phyloP scores from a whole-genome alignment of 768 basidiomycete species.

The Auriscalpium vulgare region DNA sequence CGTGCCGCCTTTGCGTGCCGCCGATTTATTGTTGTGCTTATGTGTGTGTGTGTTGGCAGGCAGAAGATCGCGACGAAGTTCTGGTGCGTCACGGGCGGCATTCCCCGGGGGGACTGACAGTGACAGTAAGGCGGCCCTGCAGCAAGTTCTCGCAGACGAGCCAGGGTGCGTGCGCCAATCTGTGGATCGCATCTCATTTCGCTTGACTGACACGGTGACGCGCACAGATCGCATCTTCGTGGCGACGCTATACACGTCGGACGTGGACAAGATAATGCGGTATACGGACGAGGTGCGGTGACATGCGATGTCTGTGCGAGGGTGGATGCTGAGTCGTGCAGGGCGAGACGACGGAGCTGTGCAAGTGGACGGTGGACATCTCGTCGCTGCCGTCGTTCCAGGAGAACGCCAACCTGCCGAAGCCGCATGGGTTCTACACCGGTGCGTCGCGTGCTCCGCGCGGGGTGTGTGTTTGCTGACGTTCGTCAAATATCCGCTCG shows the following conservation, averaged over 20 bases:
- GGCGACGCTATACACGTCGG: conserved; percentile 75
- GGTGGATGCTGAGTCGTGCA: conserved; percentile 11
- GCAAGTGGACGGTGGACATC: conserved; percentile 85
- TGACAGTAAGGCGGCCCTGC: conserved; percentile 4
- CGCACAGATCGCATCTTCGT: conserved; percentile 65
- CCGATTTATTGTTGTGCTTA: conserved; percentile 11
- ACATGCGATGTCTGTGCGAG: not conserved
- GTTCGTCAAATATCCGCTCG: too few relatives aligned
- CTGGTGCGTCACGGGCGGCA: conserved; percentile 43
- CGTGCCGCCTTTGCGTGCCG: conserved; percentile 18
- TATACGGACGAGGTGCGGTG: conserved; percentile 67
- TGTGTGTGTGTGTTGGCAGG: conserved; percentile 35
- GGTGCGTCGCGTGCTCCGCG: conserved; percentile 33
- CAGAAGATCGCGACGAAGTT: conserved; percentile 78
- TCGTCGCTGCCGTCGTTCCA: conserved; percentile 71
- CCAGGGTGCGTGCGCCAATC: conserved; percentile 32
- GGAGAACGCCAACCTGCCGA: conserved; percentile 52
- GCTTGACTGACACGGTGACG: too few relatives aligned
- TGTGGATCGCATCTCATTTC: too few relatives aligned
- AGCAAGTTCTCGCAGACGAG: conserved; percentile 66
- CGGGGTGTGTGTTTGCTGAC: not conserved
- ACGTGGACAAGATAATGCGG: conserved; percentile 66
- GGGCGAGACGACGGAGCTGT: conserved; percentile 66
- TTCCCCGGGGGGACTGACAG: not conserved
- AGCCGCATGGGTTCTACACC: conserved; percentile 67